Evolutionary conservation across 1,284 basidiomycete species (phyloP).

Genomic region (Ustilago xerochloae): DNA sequence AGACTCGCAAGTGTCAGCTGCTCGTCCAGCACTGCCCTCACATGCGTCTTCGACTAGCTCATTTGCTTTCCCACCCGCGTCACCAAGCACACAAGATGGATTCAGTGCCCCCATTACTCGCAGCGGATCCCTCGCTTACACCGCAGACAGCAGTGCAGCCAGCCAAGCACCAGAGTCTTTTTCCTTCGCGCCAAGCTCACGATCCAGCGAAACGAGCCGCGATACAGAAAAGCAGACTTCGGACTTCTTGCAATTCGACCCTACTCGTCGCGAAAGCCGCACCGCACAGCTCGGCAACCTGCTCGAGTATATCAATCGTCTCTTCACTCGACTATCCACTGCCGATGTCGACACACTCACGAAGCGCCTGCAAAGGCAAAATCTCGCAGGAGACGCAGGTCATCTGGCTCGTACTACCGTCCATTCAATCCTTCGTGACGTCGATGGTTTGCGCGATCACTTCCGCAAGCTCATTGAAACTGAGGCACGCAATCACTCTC

Average conservation of each 20-base stretch:
- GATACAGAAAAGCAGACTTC: constrained; percentile 31
- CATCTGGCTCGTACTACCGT: constrained; percentile 88
- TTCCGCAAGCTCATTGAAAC: constrained; percentile 75
- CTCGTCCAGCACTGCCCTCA: neutral
- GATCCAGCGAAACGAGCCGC: constrained; percentile 47
- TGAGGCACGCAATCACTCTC: constrained; percentile 67
- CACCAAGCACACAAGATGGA: neutral
- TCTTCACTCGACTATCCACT: constrained; percentile 79
- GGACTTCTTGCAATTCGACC: constrained; percentile 35
- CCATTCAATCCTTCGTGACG: constrained; percentile 79
- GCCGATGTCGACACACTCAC: constrained; percentile 89
- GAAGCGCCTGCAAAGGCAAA: constrained; percentile 88
- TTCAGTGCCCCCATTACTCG: constrained; percentile 2
- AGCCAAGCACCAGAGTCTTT: constrained; percentile 37
- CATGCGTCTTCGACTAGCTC: constrained; percentile 20
- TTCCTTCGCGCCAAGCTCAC: constrained; percentile 35
- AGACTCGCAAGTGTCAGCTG: neutral
- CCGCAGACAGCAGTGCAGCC: constrained; percentile 38
- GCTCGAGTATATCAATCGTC: constrained; percentile 77
- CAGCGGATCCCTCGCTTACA: constrained; percentile 31
- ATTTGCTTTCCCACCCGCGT: constrained; percentile 20
- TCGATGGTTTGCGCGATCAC: constrained; percentile 77
- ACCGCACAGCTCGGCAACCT: constrained; percentile 72
- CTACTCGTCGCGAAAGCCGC: constrained; percentile 50
- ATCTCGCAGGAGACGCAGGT: constrained; percentile 84